Evolutionary conservation across 306 rosid genomes (phyloP).

Genomic region (Prunus salicina): DNA sequence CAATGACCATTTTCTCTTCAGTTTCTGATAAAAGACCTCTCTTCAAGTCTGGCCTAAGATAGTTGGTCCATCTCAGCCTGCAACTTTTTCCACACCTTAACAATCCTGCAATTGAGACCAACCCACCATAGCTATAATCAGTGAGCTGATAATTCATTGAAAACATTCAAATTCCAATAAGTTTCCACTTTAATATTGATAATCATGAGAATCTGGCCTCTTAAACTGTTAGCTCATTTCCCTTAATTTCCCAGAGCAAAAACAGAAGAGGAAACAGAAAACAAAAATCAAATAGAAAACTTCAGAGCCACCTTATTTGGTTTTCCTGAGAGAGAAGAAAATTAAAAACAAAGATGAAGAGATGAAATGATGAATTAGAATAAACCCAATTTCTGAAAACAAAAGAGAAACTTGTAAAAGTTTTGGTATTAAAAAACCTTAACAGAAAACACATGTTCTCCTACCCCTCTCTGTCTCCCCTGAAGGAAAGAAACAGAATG

Average conservation of each 20-base stretch:
- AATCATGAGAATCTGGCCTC: not conserved
- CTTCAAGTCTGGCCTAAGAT: constrained; percentile 86
- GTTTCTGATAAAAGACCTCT: constrained; percentile 82
- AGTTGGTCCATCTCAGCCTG: constrained; percentile 92
- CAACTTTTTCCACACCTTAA: constrained; percentile 96
- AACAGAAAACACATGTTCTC: not conserved
- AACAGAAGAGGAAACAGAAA: not conserved
- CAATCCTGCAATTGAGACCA: constrained; percentile 55
- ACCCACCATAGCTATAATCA: constrained; percentile 3
- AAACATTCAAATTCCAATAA: not conserved
- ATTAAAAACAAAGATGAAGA: not conserved
- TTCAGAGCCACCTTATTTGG: not conserved
- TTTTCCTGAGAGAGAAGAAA: not conserved
- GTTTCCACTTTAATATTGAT: not conserved
- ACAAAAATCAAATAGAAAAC: not conserved
- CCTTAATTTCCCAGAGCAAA: not conserved
- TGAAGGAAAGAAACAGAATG: not conserved
- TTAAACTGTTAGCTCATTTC: too few species aligned
- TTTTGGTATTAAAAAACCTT: not conserved
- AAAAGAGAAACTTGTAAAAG: not conserved
- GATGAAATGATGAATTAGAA: not conserved
- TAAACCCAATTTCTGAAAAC: not conserved
- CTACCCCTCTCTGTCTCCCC: not conserved
- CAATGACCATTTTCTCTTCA: constrained; percentile 88
- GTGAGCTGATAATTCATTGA: not conserved